phyloP scores from a whole-genome alignment of 441 rosid genomes.

The Gossypium gossypioides region DNA sequence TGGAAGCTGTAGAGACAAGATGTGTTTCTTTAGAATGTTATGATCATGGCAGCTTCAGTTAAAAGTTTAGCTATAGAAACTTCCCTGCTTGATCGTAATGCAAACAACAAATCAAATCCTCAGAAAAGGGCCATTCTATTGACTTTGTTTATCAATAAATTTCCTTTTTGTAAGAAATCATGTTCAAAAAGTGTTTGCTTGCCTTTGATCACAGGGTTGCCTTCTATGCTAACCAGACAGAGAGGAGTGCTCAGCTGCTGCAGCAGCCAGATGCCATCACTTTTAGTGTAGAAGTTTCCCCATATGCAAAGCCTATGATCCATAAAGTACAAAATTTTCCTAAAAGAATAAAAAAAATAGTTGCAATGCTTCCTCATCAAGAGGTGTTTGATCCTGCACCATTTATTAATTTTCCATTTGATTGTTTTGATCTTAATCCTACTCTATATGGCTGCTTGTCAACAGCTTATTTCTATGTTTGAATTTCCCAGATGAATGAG shows the following conservation, averaged over 20 bases:
- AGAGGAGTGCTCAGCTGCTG: conserved; percentile 51
- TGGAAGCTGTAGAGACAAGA: not conserved
- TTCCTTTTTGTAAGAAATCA: conserved; percentile 15
- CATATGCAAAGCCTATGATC: conserved; percentile 57
- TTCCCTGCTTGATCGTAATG: not conserved
- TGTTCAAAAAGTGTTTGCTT: conserved; percentile 1
- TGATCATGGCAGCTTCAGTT: not conserved
- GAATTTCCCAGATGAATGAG: conserved; percentile 62
- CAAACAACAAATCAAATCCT: not conserved
- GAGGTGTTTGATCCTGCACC: conserved; percentile 39
- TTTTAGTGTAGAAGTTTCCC: conserved; percentile 59
- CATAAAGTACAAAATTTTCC: conserved; percentile 59
- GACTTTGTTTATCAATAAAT: not conserved
- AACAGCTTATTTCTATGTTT: conserved; percentile 17
- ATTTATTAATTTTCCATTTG: conserved; percentile 16
- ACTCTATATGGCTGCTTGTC: conserved; percentile 12
- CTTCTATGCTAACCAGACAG: conserved; percentile 60
- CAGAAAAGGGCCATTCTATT: not conserved
- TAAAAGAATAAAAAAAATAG: conserved; percentile 51
- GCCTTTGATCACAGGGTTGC: conserved; percentile 46
- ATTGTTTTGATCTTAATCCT: conserved; percentile 8
- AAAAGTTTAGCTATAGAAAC: not conserved
- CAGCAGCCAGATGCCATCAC: conserved; percentile 57
- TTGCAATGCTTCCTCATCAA: conserved; percentile 74
- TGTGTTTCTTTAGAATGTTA: not conserved